Evolutionary conservation across 2,329 filamentous ascomycete genomes (phyloP), one percentile per base, ranked within the genome.

Genomic region (Aspergillus novofumigatus): DNA sequence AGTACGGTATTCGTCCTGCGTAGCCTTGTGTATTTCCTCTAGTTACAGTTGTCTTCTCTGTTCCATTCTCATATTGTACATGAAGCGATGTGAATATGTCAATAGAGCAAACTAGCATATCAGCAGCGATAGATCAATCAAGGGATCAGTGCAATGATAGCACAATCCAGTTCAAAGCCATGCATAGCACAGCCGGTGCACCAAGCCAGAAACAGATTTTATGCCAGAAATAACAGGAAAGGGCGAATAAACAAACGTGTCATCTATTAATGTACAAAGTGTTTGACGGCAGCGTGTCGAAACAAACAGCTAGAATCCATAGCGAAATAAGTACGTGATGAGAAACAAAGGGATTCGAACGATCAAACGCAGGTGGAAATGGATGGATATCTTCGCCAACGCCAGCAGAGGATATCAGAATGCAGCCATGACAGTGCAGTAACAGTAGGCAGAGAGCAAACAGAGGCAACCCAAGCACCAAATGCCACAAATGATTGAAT

Each of bases 1-100:
- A 73, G 49, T 88, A 84, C 71, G 83, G 84, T 0, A 87, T 88
- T 65, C 63, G 61, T 32, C 56, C 68, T 49, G 63, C 58, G n/a
- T 65, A 61, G 49, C n/a, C 11, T 35, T 38, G 20, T 47, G 3
- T 38, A 41, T 51, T 29, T 23, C n/a, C 25, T 29, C 32, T 51
- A 57, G 45, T 29, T 48, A 47, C 28, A 50, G 38, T 21, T 23
- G n/a, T 44, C 10, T 44, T 44, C 11, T 21, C 41, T 44, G n/a
- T 45, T 23, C 42, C n/a, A 45, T 45, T 45, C 21, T 20, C n/a
- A 45, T 45, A 45, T 10, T 45, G 42, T 45, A 45, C 42, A 45
- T 45, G 42, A 45, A 38, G 32, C 14, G 32, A 45, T 23, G 41
- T 44, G 42, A 23, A 21, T 45, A 21, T 45, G 42, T 45, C 42